Evolutionary conservation across 305 asterid genomes (phyloP).

Genomic region (Rubia peregrina): DNA sequence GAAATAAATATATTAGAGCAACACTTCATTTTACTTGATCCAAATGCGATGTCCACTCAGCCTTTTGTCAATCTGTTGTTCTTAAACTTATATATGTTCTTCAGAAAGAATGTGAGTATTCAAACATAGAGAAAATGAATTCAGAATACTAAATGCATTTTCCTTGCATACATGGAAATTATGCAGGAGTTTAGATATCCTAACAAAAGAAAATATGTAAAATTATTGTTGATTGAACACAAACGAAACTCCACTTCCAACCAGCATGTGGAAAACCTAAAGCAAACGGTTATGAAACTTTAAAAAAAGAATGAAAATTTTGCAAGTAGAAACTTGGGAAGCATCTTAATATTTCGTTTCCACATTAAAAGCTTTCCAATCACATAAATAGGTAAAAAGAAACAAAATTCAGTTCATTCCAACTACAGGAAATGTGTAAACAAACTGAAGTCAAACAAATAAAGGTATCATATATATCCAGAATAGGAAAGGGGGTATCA

Average conservation of each 20-base stretch:
- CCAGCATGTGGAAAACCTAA: slow-evolving; percentile 31
- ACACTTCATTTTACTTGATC: too few relatives aligned
- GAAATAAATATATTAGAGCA: too few relatives aligned
- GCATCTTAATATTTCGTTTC: too few relatives aligned
- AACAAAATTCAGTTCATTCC: too few relatives aligned
- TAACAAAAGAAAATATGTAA: neutral
- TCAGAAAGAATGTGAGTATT: slow-evolving; percentile 32
- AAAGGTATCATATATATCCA: neutral
- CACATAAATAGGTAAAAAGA: too few relatives aligned
- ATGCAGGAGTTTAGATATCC: neutral
- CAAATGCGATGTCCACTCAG: slow-evolving; percentile 22
- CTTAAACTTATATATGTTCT: neutral
- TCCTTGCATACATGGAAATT: neutral
- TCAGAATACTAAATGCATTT: neutral
- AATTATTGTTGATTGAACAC: slow-evolving; percentile 19
- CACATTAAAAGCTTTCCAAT: too few relatives aligned
- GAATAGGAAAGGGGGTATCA: neutral
- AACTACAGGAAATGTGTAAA: too few relatives aligned
- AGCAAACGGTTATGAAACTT: slow-evolving; percentile 40
- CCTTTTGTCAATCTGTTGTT: slow-evolving; percentile 1
- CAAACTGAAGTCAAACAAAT: neutral
- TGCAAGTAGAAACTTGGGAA: too few relatives aligned
- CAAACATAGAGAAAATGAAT: neutral
- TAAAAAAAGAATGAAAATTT: slow-evolving; percentile 38
- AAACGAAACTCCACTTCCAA: slow-evolving; percentile 27